A percentile compares a stretch with the other conserved stretches of the same genome.
Conservation (phyloP, 805 yeast species). For the Priceomyces melissophilus region DNA sequence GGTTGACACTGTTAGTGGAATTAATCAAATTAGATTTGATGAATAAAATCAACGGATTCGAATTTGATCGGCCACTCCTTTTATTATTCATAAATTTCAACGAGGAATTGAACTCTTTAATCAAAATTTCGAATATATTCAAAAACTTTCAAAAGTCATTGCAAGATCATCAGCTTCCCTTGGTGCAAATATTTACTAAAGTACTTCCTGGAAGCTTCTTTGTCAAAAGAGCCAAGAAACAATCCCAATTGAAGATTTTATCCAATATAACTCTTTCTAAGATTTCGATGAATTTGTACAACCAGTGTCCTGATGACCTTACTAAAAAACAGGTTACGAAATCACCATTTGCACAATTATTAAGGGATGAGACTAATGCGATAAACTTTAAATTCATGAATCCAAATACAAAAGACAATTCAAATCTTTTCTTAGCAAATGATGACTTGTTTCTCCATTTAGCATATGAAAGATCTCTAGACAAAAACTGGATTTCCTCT, state of each 20-base stretch:
- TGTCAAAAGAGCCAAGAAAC: slow-evolving; percentile 15
- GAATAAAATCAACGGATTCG: slow-evolving; percentile 38
- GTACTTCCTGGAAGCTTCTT: slow-evolving; percentile 29
- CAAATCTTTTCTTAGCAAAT: slow-evolving; percentile 21
- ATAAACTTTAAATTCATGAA: slow-evolving; percentile 35
- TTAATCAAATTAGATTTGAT: slow-evolving; percentile 37
- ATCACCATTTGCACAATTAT: slow-evolving; percentile 28
- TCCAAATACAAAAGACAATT: slow-evolving; percentile 8
- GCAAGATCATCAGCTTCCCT: slow-evolving; percentile 36
- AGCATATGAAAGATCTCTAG: slow-evolving; percentile 78
- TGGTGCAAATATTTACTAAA: slow-evolving; percentile 36
- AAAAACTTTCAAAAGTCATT: slow-evolving; percentile 41
- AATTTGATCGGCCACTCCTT: slow-evolving; percentile 47
- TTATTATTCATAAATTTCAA: slow-evolving; percentile 49
- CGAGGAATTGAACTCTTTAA: slow-evolving; percentile 39
- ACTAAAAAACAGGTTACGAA: slow-evolving; percentile 12
- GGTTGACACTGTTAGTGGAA: slow-evolving; percentile 31
- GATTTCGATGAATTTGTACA: slow-evolving; percentile 55
- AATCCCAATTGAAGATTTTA: slow-evolving; percentile 20
- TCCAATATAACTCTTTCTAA: slow-evolving; percentile 37
- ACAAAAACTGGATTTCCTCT: slow-evolving; percentile 79
- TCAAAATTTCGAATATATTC: slow-evolving; percentile 46
- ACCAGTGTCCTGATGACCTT: slow-evolving; percentile 44
- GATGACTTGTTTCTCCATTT: slow-evolving; percentile 81
- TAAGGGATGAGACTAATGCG: slow-evolving; percentile 34